phyloP scores from a whole-genome alignment of 345 rosid species.

The Linum usitatissimum region DNA sequence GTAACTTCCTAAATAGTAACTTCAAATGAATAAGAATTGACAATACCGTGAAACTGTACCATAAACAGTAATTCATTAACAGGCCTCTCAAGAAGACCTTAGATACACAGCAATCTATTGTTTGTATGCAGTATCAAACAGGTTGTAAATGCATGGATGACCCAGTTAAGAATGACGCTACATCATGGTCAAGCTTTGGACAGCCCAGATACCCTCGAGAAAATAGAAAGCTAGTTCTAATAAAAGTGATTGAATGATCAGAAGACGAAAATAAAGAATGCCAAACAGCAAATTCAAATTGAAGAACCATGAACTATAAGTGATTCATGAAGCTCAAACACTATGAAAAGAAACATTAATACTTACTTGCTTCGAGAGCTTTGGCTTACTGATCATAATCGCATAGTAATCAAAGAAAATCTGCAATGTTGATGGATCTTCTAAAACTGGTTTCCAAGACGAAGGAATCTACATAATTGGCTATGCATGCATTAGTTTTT shows the following conservation, averaged over 20 bases:
- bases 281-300: not conserved
- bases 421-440: conserved; percentile 87
- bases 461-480: conserved; percentile 58
- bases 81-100: not conserved
- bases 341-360: not conserved
- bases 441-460: conserved; percentile 80
- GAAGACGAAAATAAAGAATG: not conserved
- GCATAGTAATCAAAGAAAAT: conserved; percentile 93
- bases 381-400: conserved; percentile 36
- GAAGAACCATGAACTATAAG: not conserved
- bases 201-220: not conserved
- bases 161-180: not conserved
- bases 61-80: not conserved
- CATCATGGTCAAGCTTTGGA: not conserved
- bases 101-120: not conserved
- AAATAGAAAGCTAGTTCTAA: not conserved
- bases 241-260: not conserved
- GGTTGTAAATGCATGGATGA: not conserved
- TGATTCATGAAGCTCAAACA: not conserved
- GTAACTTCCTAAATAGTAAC: conserved; percentile 1
- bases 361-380: conserved; percentile 93
- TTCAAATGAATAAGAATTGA: no score
- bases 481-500: conserved; percentile 9
- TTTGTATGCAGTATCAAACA: not conserved
- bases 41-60: no score